Evolutionary conservation across 345 rosid genomes (phyloP), one percentile per base, ranked within the genome.

Genomic region (Lumnitzera racemosa): DNA sequence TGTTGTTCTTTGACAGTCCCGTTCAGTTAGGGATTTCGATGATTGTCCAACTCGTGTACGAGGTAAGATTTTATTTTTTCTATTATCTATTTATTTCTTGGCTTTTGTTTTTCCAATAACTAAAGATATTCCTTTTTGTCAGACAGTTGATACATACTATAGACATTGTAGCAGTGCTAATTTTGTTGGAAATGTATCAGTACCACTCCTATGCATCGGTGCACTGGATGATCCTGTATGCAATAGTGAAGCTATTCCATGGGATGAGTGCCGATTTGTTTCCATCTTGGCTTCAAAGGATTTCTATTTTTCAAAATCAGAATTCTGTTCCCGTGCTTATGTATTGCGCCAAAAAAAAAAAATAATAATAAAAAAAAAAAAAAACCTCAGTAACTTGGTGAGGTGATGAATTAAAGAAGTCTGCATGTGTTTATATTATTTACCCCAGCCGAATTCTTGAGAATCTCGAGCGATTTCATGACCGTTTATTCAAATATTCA

Each of bases 181-280:
- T 64, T 67, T 61, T 57, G 60, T 72, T 15, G 53, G 62, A 53
- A 72, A 69, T 48, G 72, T 76, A 13, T 70, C 81, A 4, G 70
- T 76, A 43, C 81, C 81, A 55, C 72, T 76, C 63, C 65, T 72
- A 24, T 76, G 72, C 49, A 62, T 72, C 41, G 72, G 60, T 64
- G 67, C 81, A 24, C 31, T 72, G 59, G 81, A 76, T 47, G 81
- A 72, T 64, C 81, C 81, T 13, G 72, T 76, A 47, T 76, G 81
- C 31, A 69, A 75, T 2, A 61, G 65, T 16, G 81, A 76, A 70
- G 70, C 81, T 51, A 76, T 72, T 53, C 81, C 75, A 47, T 70
- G 67, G 74, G 77, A 76, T 72, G 81, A 76, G 64, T 72, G 77
- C 57, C 63, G 77, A 77, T 67, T 36, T 6, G 43, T 36, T 4